Base-by-base conservation (phyloP, 2,329 filamentous ascomycete genomes). In the Penicillium psychrosexuale region DNA sequence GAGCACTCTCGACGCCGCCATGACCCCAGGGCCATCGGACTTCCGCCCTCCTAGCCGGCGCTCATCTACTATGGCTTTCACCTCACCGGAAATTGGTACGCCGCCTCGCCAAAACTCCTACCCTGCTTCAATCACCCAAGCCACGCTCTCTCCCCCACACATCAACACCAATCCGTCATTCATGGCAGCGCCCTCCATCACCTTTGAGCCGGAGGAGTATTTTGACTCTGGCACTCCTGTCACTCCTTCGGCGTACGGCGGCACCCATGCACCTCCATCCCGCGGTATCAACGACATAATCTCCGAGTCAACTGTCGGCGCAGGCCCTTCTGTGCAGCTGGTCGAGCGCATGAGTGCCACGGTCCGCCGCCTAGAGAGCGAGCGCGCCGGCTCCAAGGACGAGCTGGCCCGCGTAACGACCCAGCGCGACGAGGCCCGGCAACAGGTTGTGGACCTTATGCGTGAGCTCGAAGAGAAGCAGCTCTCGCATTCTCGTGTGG, bases 301-400 rank as follows among this genome's bases (percentile, higher is more conserved):
- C 30, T 95, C 90, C 2, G 89, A 90, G 7, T 96, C 91, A 0
- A 97, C 93, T 0, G 88, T 91, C 8, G 93, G 87, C 0, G 92
- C 93, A 0, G 94, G 94, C 0, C 94, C 94, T 0, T 93, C 89
- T 0, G 93, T 99, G 1, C 93, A 97, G 74, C 83, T 99, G 0
- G 92, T 99, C 15, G 94, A 97, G 75, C 85, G 93, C 50, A 96
- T 99, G 90, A 95, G 90, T 67, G 90, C 92, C 3, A 90, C 91
- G 0, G 92, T 99, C 42, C 88, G 94, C 9, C 85, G 93, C 6
- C 80, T 99, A 0, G 94, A 99, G 70, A 90, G 86, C 46, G 94
- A 99, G 70, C 96, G 96, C 69, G 90, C 94, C 1, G 89, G 88
- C 1, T 86, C 87, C 13, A 91, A 89, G 67, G 94, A 99, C 69